phyloP scores from a whole-genome alignment of 768 basidiomycete genomes.

The Rhodotorula graminis region DNA sequence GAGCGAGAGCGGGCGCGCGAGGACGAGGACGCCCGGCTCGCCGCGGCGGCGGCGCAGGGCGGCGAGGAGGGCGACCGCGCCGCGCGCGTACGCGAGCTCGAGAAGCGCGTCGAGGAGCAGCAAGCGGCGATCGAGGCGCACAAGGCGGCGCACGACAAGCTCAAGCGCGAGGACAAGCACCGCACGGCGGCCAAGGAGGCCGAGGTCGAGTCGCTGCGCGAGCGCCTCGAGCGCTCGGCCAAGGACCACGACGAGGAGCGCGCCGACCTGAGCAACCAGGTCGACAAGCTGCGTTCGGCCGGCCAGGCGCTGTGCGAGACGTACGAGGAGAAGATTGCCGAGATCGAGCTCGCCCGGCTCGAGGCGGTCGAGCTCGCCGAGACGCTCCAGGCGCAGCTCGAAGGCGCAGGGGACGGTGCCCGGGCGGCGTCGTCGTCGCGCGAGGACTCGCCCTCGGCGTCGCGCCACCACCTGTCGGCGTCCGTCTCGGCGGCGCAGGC shows the following conservation, averaged over 20 bases:
- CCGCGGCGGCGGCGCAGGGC: slow-evolving; percentile 1
- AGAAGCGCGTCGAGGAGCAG: slow-evolving; percentile 41
- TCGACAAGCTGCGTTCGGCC: slow-evolving; percentile 79
- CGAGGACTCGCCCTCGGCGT: not conserved
- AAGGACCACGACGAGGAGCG: slow-evolving; percentile 58
- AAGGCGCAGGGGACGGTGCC: slow-evolving; percentile 1
- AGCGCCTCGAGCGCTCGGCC: slow-evolving; percentile 51
- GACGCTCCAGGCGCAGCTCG: slow-evolving; percentile 57
- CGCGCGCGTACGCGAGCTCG: slow-evolving; percentile 34
- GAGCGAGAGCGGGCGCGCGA: slow-evolving; percentile 56
- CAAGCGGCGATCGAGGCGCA: slow-evolving; percentile 42
- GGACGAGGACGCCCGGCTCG: slow-evolving; percentile 51
- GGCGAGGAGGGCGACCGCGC: slow-evolving; percentile 26
- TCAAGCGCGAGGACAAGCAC: slow-evolving; percentile 24
- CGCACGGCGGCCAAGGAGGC: slow-evolving; percentile 53
- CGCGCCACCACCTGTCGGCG: not conserved
- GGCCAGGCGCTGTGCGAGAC: slow-evolving; percentile 91
- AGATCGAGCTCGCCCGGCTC: slow-evolving; percentile 65
- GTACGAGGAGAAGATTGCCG: slow-evolving; percentile 81
- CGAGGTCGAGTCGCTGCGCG: slow-evolving; percentile 59
- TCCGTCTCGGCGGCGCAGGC: slow-evolving; percentile 59
- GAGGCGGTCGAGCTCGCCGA: slow-evolving; percentile 68
- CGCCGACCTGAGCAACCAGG: slow-evolving; percentile 63
- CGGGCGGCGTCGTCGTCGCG: too few relatives aligned
- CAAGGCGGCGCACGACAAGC: slow-evolving; percentile 17